Conservation (phyloP, 345 rosid species). For the rapeseed (Brassica napus) region Da-Ae NC_063443.1:14059001-14059500, state of each 20-base stretch:
- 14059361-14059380: slow-evolving; percentile 18
- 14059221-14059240: slow-evolving; percentile 82
- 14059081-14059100: slow-evolving; percentile 56
- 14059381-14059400: too few species aligned
- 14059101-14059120: slow-evolving; percentile 25
- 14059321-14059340: slow-evolving; percentile 23
- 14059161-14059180: slow-evolving; percentile 11
- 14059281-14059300: slow-evolving; percentile 79
- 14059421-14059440: not conserved
- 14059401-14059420: too few species aligned
- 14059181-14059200: slow-evolving; percentile 2
- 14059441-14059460: not conserved
- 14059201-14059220: slow-evolving; percentile 17
- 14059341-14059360: not conserved
- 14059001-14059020: slow-evolving; percentile 99
- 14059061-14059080: slow-evolving; percentile 90
- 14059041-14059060: slow-evolving; percentile 86
- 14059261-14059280: slow-evolving; percentile 84
- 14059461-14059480: not conserved
- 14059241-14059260: slow-evolving; percentile 99
- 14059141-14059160: not conserved
- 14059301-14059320: slow-evolving; percentile 80
- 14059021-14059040: slow-evolving; percentile 95
- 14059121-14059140: slow-evolving; percentile 11
- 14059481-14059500: slow-evolving; percentile 26